Base-by-base conservation (phyloP, 2,329 filamentous ascomycete species). In the Coleophoma crateriformis region DNA sequence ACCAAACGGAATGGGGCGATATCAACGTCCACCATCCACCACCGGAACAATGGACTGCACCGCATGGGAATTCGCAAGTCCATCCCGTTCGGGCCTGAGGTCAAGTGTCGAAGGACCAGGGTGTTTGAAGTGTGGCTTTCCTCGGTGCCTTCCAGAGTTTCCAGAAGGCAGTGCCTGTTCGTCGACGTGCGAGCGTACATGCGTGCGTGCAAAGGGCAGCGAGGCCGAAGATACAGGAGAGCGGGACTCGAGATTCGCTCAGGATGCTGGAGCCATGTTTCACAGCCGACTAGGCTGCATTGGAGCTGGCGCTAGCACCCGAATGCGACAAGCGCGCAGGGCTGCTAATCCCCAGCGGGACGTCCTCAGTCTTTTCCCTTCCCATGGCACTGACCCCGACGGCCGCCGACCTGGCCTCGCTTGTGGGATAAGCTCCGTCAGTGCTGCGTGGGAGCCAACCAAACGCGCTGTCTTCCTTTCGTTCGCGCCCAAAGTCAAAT, bases 261-360 rank as follows among this genome's bases (percentile, higher is more conserved):
- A 27, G 38, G 45, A 42, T 46, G 41, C 50, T 33, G 51, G 50
- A 54, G 49, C 56, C 47, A 49, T 45, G 60, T 62, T 61, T 63
- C 60, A 61, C 58, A 56, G 46, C 52, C 15, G 47, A 50, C 50
- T 47, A 43, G 54, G 53, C 47, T 57, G 45, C 48, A 27, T 27
- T 27, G 27, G 27, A 27, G 8, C 27, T 27, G 27, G 27, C 27
- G 27, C 27, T 27, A 27, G 27, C 5, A 3, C 27, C 27, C 8
- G 27, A 27, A 7, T 2, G 27, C 6, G 27, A 27, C 27, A 27
- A 27, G 27, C 6, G 27, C 8, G 8, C 27, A 27, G 27, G 27
- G 27, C 27, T 27, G 6, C 58, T 56, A 62, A 61, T 63, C 59
- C 54, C 54, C 59, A 50, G 56, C 55, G 50, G 27, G 33, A 33